Evolutionary conservation across 768 basidiomycete species (phyloP), one percentile per base, ranked within the genome.

Genomic region (Antrodiella citrinella): DNA sequence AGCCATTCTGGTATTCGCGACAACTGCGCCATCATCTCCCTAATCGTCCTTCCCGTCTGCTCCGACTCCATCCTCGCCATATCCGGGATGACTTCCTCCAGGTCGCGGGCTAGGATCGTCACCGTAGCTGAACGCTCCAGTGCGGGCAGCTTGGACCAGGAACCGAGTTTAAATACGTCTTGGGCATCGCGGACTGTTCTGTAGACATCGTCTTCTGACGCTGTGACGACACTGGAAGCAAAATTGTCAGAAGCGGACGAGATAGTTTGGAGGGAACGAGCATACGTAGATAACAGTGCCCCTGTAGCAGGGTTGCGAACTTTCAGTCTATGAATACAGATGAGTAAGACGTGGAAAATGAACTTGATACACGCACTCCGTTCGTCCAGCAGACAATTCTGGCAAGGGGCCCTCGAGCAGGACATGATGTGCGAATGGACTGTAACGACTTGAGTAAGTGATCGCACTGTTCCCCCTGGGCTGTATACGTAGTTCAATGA

Each of bases 1-100:
- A 91, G 72, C 91, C 91, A 93, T 65, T 92, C 88, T 4, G 89
- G 88, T 26, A 92, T 70, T 35, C 91, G 73, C 1, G 74, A 69
- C 3, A 93, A 72, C 65, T 93, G 91, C 0, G 80, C 80, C 18
- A 72, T 78, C 88, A 93, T 91, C 66, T 93, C 90, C 11, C 86
- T 73, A 43, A 90, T 82, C n/a, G 86, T 71, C 48, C 88, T 73
- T 10, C 89, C 90, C 0, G 89, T 91, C 64, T 92, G 89, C 44
- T 82, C 51, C 1, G 80, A 78, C 65, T 92, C 90, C 18, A 85
- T 67, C 35, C 67, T 63, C 2, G 86, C 85, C 11, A 90, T 61
- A 21, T 81, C 73, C 0, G 77, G 71, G 15, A 85, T 65, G 55
- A 68, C 73, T 15, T 70, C 69, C 56, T 84, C 82, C 7, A 91